Conservation (phyloP, 192 early-diverging fungal species). For the Globomyces pollinis-pini region DNA sequence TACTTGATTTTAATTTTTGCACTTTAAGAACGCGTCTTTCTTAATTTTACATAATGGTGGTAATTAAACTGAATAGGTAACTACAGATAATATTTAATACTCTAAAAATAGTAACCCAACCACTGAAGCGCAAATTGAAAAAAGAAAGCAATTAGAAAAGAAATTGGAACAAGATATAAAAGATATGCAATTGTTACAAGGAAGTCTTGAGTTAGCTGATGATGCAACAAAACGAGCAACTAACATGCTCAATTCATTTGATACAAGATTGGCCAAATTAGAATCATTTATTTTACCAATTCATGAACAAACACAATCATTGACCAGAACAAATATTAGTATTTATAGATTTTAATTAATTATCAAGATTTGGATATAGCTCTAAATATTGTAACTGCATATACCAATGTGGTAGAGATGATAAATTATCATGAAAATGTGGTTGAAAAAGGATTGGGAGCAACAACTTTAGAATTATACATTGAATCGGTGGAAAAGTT, state of each 20-base stretch:
- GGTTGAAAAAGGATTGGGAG: slow-evolving; percentile 36
- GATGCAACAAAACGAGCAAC: slow-evolving; percentile 44
- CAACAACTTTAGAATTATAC: slow-evolving; percentile 48
- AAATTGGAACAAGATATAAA: slow-evolving; percentile 35
- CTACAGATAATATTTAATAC: no score
- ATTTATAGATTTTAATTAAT: no score
- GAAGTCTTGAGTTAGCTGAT: slow-evolving; percentile 41
- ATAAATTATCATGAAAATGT: slow-evolving; percentile 6
- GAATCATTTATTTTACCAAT: slow-evolving; percentile 76
- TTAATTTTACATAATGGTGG: no score
- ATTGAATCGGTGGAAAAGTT: slow-evolving; percentile 51
- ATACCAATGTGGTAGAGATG: not conserved
- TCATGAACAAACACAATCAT: slow-evolving; percentile 62
- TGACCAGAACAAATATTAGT: slow-evolving; percentile 35
- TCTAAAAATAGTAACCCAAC: slow-evolving; percentile 2
- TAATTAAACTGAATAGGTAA: no score
- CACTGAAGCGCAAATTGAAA: slow-evolving; percentile 4
- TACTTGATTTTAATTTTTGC: no score
- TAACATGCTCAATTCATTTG: slow-evolving; percentile 67
- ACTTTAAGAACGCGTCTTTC: no score
- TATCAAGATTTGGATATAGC: slow-evolving; percentile 6
- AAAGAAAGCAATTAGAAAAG: slow-evolving; percentile 8
- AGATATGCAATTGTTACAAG: slow-evolving; percentile 43
- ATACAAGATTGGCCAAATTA: slow-evolving; percentile 58
- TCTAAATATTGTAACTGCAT: not conserved